phyloP scores from a whole-genome alignment of 1,139 yeast species.

The Lodderomyces jiufengensis region DNA sequence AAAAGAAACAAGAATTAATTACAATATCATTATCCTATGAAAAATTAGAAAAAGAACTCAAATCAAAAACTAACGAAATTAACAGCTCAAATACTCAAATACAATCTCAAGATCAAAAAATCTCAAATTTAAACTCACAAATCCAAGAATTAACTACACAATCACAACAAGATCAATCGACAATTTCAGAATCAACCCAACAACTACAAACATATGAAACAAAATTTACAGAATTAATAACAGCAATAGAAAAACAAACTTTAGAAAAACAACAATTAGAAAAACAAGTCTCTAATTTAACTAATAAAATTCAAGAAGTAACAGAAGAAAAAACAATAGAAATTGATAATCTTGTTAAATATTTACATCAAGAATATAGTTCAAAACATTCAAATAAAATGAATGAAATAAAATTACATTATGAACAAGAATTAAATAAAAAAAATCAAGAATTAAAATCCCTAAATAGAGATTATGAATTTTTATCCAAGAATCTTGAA shows the following conservation, averaged over 20 bases:
- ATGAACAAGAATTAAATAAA: conserved; percentile 10
- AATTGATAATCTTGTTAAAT: conserved; percentile 54
- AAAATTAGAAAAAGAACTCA: background rate
- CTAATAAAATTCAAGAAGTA: too few relatives aligned
- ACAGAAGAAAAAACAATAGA: background rate
- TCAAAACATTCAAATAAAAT: conserved; percentile 63
- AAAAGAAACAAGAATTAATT: background rate
- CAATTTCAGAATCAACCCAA: too few relatives aligned
- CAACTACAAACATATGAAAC: too few relatives aligned
- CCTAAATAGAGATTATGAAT: background rate
- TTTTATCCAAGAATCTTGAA: background rate
- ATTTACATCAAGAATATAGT: conserved; percentile 63
- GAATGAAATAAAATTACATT: conserved; percentile 17
- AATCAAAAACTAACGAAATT: conserved; percentile 8
- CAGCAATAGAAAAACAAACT: too few relatives aligned
- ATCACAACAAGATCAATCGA: too few relatives aligned
- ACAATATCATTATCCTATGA: background rate
- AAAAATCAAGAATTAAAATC: background rate
- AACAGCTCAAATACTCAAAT: conserved; percentile 3
- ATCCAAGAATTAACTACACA: background rate
- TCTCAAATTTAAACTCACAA: too few relatives aligned
- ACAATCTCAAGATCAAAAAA: too few relatives aligned
- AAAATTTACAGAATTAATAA: too few relatives aligned
- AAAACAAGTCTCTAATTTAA: too few relatives aligned
- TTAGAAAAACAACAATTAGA: too few relatives aligned